Conservation (phyloP, 2,329 filamentous ascomycete species). For the Anisogramma anomala region DNA sequence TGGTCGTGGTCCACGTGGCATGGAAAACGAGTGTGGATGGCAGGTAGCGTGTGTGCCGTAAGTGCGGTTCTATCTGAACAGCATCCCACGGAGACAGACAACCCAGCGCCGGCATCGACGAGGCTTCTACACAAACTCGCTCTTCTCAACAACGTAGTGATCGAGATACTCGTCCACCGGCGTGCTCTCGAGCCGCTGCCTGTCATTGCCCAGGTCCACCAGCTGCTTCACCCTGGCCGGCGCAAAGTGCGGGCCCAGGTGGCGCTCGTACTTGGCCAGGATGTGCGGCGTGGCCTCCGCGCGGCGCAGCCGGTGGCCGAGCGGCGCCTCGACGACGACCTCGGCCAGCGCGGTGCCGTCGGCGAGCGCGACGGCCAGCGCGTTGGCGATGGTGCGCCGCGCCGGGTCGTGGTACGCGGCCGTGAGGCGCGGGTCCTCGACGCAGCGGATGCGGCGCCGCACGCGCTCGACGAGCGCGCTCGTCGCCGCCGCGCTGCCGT, state of each 20-base stretch:
- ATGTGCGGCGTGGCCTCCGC: conserved; percentile 98
- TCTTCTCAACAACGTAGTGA: conserved; percentile 37
- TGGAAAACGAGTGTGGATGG: too few relatives aligned
- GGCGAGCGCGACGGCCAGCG: conserved; percentile 85
- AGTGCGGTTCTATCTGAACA: too few relatives aligned
- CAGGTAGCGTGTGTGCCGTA: too few relatives aligned
- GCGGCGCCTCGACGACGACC: conserved; percentile 82
- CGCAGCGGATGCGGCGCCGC: conserved; percentile 85
- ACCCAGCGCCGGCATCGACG: too few relatives aligned
- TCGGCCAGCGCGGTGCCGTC: conserved; percentile 88
- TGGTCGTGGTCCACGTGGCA: too few relatives aligned
- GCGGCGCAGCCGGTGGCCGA: conserved; percentile 80
- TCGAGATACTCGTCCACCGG: conserved; percentile 91
- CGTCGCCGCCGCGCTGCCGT: conserved; percentile 83
- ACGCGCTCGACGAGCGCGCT: conserved; percentile 83
- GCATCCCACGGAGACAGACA: too few relatives aligned
- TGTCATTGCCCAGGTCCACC: conserved; percentile 65
- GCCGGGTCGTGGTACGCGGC: conserved; percentile 87
- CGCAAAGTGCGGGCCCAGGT: conserved; percentile 73
- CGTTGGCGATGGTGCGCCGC: conserved; percentile 95
- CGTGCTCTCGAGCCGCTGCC: conserved; percentile 63
- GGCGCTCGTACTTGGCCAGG: conserved; percentile 86
- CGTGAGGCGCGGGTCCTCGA: conserved; percentile 93
- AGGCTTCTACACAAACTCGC: conserved; percentile 13
- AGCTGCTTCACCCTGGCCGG: conserved; percentile 70